Evolutionary conservation across 768 basidiomycete species (phyloP).

Genomic region (Psilocybe azurescens): DNA sequence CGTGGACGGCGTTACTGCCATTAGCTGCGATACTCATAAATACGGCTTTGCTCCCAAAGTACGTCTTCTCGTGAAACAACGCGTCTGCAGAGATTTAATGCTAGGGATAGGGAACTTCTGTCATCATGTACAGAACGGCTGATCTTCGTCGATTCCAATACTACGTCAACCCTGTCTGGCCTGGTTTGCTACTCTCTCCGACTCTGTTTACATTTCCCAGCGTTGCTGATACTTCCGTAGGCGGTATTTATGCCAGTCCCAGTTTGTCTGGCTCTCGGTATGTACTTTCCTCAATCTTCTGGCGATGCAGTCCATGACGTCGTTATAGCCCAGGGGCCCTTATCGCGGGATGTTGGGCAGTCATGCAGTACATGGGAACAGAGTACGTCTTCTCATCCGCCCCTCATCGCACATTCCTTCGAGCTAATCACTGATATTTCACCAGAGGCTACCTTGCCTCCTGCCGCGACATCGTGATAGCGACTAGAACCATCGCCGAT

Average conservation of each 20-base stretch:
- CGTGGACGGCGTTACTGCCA: conserved; percentile 89
- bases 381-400: conserved; percentile 54
- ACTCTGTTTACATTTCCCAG: neutral
- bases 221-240: conserved; percentile 36
- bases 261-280: conserved; percentile 90
- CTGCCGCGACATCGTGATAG: conserved; percentile 80
- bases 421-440: neutral
- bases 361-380: conserved; percentile 91
- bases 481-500: conserved; percentile 71
- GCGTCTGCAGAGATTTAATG: neutral
- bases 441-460: conserved; percentile 86
- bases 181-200: conserved; percentile 48
- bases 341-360: conserved; percentile 96
- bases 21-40: conserved; percentile 94
- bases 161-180: conserved; percentile 83
- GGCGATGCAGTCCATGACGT: neutral
- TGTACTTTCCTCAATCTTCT: conserved; percentile 19
- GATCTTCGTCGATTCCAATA: conserved; percentile 84
- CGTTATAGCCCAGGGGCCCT: conserved; percentile 81
- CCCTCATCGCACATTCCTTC: neutral
- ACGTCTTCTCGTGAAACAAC: conserved; percentile 2
- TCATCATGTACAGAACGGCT: conserved; percentile 90
- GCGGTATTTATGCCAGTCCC: conserved; percentile 91
- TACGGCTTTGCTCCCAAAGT: conserved; percentile 47
- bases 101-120: conserved; percentile 74